Evolutionary conservation across 1,284 basidiomycete species (phyloP), one percentile per base, ranked within the genome.

Genomic region (Cryptococcus hybrid): DNA sequence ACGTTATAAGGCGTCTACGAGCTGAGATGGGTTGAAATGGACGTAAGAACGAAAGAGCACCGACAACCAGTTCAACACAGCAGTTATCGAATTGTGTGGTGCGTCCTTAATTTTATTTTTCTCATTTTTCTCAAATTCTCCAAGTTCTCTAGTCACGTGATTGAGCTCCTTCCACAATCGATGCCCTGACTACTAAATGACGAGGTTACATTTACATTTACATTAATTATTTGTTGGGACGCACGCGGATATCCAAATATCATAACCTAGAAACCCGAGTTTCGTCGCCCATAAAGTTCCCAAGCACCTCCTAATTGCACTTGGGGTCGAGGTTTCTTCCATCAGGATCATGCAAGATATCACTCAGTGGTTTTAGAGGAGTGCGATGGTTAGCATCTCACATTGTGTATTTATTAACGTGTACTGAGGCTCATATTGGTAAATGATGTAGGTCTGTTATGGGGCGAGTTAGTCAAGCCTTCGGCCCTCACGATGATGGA

Each of bases 401-500:
- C 5, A 42, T 42, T 30, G 30, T 30, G 30, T 30, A 4, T 30
- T 4, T 30, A 5, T 12, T 12, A 15, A 42, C 40, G 12, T 42
- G 40, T 42, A 42, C 15, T 15, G 40, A 42, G 15, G 40, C 11
- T 15, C 15, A 12, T 30, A 47, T 2, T 18, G 47, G 7, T 30
- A 12, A 8, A 11, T 18, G 9, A 7, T 30, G 34, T 36, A 61
- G 59, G 44, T 2, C 44, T 61, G 11, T 40, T 49, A 3, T 15
- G 30, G 5, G 53, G 49, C 13, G 40, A 44, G 11, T 80, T 91
- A 60, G 63, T 92, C n/a, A 82, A 90, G 46, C 84, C 85, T 59
- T 82, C 85, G 1, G 84, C 84, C 38, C 88, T 91, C 64, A 84
- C 84, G 12, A 79, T 93, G 50, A 82, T 88, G 61, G 92, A 95